A percentile compares a stretch with the other conserved stretches of the same genome.
Evolutionary conservation across 257 asterid species (phyloP).

Genomic region (Jasminum sambac): DNA sequence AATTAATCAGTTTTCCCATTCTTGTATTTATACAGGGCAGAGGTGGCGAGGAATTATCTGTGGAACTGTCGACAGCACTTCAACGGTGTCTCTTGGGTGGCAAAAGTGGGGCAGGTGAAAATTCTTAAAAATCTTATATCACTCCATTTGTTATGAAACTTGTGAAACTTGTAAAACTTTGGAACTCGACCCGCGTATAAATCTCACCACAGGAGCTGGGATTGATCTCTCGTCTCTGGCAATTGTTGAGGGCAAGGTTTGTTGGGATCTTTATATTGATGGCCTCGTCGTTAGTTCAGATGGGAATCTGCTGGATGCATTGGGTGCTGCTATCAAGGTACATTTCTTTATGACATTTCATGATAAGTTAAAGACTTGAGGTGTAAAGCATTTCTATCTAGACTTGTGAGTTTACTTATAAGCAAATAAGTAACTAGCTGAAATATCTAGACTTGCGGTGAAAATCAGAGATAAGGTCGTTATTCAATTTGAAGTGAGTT

Average conservation of each 20-base stretch:
- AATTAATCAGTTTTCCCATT: slow-evolving; percentile 10
- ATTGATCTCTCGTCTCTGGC: slow-evolving; percentile 77
- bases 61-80: slow-evolving; percentile 80
- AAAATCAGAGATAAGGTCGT: background rate
- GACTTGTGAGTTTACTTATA: background rate
- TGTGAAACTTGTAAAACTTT: background rate
- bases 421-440: background rate
- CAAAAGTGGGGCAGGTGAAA: slow-evolving; percentile 87
- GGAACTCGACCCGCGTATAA: background rate
- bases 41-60: slow-evolving; percentile 84
- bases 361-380: background rate
- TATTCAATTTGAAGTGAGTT: background rate
- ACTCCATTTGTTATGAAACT: slow-evolving; percentile 3
- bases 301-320: slow-evolving; percentile 85
- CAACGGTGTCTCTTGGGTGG: slow-evolving; percentile 82
- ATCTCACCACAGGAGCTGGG: slow-evolving; percentile 67
- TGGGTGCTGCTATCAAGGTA: slow-evolving; percentile 94
- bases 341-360: background rate
- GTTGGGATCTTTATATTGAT: slow-evolving; percentile 95
- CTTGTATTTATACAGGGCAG: slow-evolving; percentile 58
- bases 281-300: slow-evolving; percentile 88
- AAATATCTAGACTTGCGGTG: background rate
- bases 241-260: slow-evolving; percentile 78
- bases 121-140: background rate
- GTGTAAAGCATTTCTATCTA: background rate